Percentiles rank a stretch among this genome's conserved stretches.
phyloP scores from a whole-genome alignment of 148 eudicot species.

The Polygonum maritimum region DNA sequence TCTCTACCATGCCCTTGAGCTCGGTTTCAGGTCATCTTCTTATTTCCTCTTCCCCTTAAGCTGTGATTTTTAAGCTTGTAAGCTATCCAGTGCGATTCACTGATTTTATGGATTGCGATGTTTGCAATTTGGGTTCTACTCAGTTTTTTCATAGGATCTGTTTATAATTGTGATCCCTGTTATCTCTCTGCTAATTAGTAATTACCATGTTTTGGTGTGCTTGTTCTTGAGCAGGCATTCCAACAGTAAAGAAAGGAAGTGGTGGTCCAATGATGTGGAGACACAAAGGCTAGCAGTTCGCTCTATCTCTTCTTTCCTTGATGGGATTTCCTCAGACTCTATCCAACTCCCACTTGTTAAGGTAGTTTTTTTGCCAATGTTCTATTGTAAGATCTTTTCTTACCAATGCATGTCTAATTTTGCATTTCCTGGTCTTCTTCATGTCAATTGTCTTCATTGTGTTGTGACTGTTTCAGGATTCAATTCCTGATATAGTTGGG shows the following conservation, averaged over 20 bases:
- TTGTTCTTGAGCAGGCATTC: slow-evolving; percentile 28
- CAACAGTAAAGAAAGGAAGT: slow-evolving; percentile 35
- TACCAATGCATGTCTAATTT: background rate
- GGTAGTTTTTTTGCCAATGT: slow-evolving; percentile 24
- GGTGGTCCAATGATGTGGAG: slow-evolving; percentile 58
- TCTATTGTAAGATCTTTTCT: background rate
- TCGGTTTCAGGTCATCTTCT: slow-evolving; percentile 36
- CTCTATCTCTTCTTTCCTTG: slow-evolving; percentile 68
- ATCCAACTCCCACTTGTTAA: slow-evolving; percentile 58
- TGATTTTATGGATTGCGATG: background rate
- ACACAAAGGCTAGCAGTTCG: slow-evolving; percentile 66
- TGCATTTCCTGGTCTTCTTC: background rate
- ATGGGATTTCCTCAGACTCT: slow-evolving; percentile 45
- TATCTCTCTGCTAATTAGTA: background rate
- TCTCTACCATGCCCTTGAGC: slow-evolving; percentile 54
- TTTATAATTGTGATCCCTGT: background rate
- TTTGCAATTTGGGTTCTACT: background rate
- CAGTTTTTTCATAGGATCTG: background rate
- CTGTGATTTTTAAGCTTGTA: background rate
- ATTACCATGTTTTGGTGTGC: background rate
- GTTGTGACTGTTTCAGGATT: slow-evolving; percentile 39
- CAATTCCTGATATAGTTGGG: slow-evolving; percentile 52
- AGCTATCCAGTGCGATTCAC: background rate
- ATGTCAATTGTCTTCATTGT: background rate
- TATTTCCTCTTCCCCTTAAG: background rate